Evolutionary conservation across 148 eudicot species (phyloP), one percentile per base, ranked within the genome.

Genomic region (Heliosperma pusillum): DNA sequence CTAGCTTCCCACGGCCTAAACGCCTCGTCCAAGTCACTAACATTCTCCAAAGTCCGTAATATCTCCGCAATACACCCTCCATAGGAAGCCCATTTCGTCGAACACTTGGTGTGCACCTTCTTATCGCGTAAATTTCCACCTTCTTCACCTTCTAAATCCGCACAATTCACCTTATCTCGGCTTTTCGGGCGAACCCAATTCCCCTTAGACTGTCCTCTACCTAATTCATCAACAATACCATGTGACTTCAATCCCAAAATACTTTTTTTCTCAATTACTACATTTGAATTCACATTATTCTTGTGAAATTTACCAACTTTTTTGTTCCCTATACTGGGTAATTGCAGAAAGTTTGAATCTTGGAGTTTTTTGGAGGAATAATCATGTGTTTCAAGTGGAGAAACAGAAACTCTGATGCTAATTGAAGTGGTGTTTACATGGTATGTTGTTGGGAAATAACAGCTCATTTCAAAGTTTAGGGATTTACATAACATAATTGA

Each of bases 1-100:
- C 87, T 85, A 80, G 74, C 83, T 70, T 86, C 86, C 98, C 97
- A 94, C 20, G 93, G 93, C 85, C 83, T 78, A 75, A 91, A 81
- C 21, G 92, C 98, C 84, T 86, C 89, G 16, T 93, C 97, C 73
- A 93, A 78, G 79, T 89, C 88, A n/a, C 45, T 58, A 40, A 78
- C 71, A 22, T 56, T 84, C 79, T 89, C 93, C 81, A 93, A 74
- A 4, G 95, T 87, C 66, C 73, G 83, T 79, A 93, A 74, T 22
- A 93, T 88, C 6, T 85, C 77, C 1, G 87, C 89, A 74, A 94
- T 80, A 74, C 85, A 80, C 70, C 97, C 96, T 29, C 97, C 93
- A 52, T 94, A 91, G 17, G 76, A 72, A 3, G 74, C 67, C 88
- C 90, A 85, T 91, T 91, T 93, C 83, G 83, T 91, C 91, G 86